These are phyloP conservation scores for Cladosporium colombiae DNA, from an alignment of 2,329 filamentous ascomycete genomes.

Conservation along the genomic window DNA sequence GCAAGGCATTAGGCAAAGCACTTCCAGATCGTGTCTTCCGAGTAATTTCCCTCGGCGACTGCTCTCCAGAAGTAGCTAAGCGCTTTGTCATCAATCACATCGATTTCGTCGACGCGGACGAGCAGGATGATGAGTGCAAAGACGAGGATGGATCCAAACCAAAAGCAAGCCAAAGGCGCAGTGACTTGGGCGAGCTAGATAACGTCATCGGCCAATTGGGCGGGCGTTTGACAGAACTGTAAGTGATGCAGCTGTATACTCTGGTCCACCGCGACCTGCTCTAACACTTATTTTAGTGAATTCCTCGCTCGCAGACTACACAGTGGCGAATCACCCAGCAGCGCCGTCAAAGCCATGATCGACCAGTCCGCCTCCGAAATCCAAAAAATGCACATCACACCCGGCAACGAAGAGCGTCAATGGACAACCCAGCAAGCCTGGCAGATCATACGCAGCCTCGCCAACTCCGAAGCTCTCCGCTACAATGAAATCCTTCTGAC, in stretches of 20 bases:
- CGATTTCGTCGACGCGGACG: conserved; percentile 44
- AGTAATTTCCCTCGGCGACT: conserved; percentile 81
- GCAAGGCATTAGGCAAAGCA: conserved; percentile 82
- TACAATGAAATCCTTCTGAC: conserved; percentile 86
- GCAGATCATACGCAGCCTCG: conserved; percentile 79
- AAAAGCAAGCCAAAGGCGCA: conserved; percentile 49
- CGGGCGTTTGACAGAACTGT: conserved; percentile 86
- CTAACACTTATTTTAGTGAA: conserved; percentile 48
- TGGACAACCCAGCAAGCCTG: conserved; percentile 90
- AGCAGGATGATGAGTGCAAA: conserved; percentile 37
- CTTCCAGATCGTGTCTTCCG: conserved; percentile 90
- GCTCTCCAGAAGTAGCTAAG: conserved; percentile 79
- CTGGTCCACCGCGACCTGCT: no score
- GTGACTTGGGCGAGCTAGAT: conserved; percentile 72
- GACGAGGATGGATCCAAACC: conserved; percentile 45
- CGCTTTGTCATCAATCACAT: conserved; percentile 86
- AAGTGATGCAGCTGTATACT: not conserved
- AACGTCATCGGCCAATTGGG: conserved; percentile 79
- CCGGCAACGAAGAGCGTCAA: conserved; percentile 58
- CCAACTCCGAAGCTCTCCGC: conserved; percentile 67
- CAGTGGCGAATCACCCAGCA: conserved; percentile 76
- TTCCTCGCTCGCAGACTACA: conserved; percentile 89
- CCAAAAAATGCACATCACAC: conserved; percentile 84
- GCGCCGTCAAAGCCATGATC: conserved; percentile 85
- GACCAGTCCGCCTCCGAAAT: conserved; percentile 87